Evolutionary conservation across 73 alveolate species (phyloP).

Genomic region (Paraurostyla sp.): DNA sequence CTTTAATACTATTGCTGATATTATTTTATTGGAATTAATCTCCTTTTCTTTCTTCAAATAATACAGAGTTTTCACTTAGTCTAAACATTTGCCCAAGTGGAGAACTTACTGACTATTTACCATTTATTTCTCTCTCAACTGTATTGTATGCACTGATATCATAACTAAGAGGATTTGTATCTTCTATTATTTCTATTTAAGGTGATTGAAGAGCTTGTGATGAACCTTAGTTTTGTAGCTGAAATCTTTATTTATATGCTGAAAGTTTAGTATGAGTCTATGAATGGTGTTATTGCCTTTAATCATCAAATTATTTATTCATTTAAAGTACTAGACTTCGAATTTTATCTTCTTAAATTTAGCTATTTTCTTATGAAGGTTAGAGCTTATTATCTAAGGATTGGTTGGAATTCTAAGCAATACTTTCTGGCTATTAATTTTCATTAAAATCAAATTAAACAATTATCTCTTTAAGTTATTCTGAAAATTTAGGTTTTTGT

Average conservation of each 20-base stretch:
- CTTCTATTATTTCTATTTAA: not conserved
- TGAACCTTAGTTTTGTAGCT: not conserved
- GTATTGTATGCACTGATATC: not conserved
- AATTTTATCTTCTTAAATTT: no score
- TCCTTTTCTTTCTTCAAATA: slow-evolving; percentile 21
- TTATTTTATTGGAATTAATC: no score
- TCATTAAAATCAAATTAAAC: not conserved
- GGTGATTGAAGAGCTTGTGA: not conserved
- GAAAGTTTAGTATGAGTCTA: not conserved
- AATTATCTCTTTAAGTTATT: not conserved
- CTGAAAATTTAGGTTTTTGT: not conserved
- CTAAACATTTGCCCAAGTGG: not conserved
- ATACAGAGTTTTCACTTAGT: not conserved
- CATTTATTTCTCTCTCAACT: not conserved
- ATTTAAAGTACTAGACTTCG: no score
- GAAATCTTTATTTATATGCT: not conserved
- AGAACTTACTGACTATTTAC: not conserved
- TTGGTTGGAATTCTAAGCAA: not conserved
- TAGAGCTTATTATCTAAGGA: no score
- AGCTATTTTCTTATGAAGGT: no score
- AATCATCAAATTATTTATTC: no score
- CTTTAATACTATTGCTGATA: no score
- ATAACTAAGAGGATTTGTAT: not conserved
- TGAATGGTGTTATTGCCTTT: no score
- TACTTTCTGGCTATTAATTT: not conserved